A percentile compares a stretch with the other conserved stretches of the same genome.
Conservation (phyloP, 2,329 filamentous ascomycete genomes). For the Phaeomoniella chlamydospora region DNA sequence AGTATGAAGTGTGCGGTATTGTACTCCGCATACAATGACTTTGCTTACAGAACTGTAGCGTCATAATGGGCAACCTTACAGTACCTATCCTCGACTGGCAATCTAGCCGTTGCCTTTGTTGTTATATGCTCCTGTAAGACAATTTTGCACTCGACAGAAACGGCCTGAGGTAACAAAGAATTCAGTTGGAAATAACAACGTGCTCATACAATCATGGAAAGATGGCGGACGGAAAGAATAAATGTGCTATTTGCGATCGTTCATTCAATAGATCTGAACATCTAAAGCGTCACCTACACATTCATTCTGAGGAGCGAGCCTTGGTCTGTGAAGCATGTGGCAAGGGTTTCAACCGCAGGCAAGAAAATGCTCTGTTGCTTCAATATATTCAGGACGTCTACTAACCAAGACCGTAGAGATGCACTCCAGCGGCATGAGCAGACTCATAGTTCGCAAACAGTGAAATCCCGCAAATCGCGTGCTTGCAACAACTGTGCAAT, state of each 20-base stretch:
- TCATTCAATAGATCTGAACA: slow-evolving; percentile 24
- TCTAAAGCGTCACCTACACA: slow-evolving; percentile 24
- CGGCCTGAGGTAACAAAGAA: too few species aligned
- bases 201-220: slow-evolving; percentile 4
- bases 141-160: too few species aligned
- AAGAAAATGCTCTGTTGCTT: slow-evolving; percentile 9
- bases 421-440: slow-evolving; percentile 24
- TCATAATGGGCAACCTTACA: too few species aligned
- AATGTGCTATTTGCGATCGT: slow-evolving; percentile 21
- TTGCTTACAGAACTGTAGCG: too few species aligned
- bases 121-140: too few species aligned
- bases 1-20: too few species aligned
- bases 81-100: too few species aligned
- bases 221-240: not conserved
- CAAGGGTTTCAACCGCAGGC: slow-evolving; percentile 27
- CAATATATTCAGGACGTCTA: not conserved
- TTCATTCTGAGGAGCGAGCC: slow-evolving; percentile 24
- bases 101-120: too few species aligned
- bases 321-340: slow-evolving; percentile 24
- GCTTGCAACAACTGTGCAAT: slow-evolving; percentile 23
- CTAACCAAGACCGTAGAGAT: slow-evolving; percentile 11
- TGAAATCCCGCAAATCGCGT: slow-evolving; percentile 16
- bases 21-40: too few species aligned
- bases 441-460: slow-evolving; percentile 16
- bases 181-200: too few species aligned